Base-by-base conservation (phyloP, 768 basidiomycete species). In the Kwoniella botswanensis region DNA sequence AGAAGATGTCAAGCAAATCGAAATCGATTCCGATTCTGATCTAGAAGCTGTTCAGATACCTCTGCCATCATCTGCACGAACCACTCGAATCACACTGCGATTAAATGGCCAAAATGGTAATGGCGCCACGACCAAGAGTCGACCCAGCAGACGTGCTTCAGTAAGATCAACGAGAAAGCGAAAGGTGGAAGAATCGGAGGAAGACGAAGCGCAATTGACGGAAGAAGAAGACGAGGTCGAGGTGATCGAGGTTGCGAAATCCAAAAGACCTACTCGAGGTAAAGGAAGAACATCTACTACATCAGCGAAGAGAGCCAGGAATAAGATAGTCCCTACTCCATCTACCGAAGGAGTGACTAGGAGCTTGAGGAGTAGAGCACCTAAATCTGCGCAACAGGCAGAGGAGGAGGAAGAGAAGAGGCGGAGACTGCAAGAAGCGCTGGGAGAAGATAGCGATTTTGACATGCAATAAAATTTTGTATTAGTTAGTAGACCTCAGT, bases 291-390 rank as follows among this genome's bases (percentile, higher is more conserved):
- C 21, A 64, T 17, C 54, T 7, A 58, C 41, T n/a, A n/a, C 26
- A 4, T 12, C 46, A 5, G 9, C 44, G 17, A 46, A 58, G 13
- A 56, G 12, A 21, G 26, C 50, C 5, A 60, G 22, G 5, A 54
- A 46, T 9, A 44, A 18, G 24, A 46, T 29, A 1, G 10, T 50
- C 46, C 22, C 68, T 26, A 4, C 54, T 2, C 21, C 61, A 24
- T 5, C 56, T 1, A 50, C 50, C 1, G 56, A 52, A 53, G 63
- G 63, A 1, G 41, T 64, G 43, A 56, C 62, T 1, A 64, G 70
- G 43, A 71, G 70, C 56, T 41, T 71, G 43, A 60, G 70, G 46
- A 65, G 64, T 62, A 60, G 70, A 21, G 58, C 57, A 21, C 70
- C 70, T n/a, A 71, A 66, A 29, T 53, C 29, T 54, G 70, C 70